Base-by-base conservation (phyloP, 2,329 filamentous ascomycete species). In the Sporothrix curviconia region DNA sequence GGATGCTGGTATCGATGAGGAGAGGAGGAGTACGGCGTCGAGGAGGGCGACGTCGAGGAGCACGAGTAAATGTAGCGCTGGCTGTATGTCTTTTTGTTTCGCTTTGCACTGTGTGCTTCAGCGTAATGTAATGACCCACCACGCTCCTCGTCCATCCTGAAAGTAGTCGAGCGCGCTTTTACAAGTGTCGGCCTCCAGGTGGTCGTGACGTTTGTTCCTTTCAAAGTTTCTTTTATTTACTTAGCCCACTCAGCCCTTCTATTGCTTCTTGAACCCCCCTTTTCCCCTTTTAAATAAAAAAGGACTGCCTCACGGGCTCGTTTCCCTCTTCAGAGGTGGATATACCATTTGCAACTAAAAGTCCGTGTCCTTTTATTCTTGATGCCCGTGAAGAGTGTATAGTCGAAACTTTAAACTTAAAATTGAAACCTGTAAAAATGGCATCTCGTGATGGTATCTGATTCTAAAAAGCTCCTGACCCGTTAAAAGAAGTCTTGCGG, bases 1-100 rank as follows among this genome's bases (percentile, higher is more conserved):
- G 85, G 94, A 99, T 77, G 94, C 94, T 74, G 89, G 90, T 70
- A 85, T 96, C 77, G 95, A 94, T 62, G 94, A 99, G 78, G 92
- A 90, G 69, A 97, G 79, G 92, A 96, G 79, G 91, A 95, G 74
- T 92, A 95, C 73, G 88, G 87, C 69, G 90, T 94, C 81, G 92
- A 96, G 77, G 82, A 80, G 74, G 77, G 75, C 66, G 88, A 92
- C 77, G 86, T 89, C 75, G 87, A 89, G 72, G 76, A 77, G 68
- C 77, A 78, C 49, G 60, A 60, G 60, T 62, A 62, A 58, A 32
- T 25, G 25, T 40, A 19, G 28, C 30, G 3, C 22, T 30, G 15
- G 19, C 9, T 25, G 42, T 5, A 17, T 11, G 28, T 11, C 28
- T 17, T 6, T 19, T 32, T 43, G 34, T 22, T n/a, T 8, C 12